Evolutionary conservation across 495 filamentous ascomycete genomes (phyloP).

Genomic region (Penicillium daleae): DNA sequence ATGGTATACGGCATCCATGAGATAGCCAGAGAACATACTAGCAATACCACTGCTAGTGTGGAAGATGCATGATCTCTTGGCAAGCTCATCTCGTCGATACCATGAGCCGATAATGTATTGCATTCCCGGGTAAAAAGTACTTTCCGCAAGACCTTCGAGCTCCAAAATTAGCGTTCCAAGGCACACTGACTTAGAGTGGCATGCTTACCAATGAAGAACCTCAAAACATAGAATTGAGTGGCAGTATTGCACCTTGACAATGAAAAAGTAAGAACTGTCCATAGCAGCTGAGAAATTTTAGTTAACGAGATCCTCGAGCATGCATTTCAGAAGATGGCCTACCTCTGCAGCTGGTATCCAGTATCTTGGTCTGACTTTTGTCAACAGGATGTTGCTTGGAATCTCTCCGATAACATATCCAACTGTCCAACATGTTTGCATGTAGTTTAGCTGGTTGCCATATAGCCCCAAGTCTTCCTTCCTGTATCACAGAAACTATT

Average conservation of each 20-base stretch:
- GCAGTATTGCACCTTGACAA: slow-evolving; percentile 50
- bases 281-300: slow-evolving; percentile 47
- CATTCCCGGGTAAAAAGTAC: slow-evolving; percentile 51
- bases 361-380: slow-evolving; percentile 56
- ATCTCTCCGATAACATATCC: slow-evolving; percentile 68
- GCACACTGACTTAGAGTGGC: background rate
- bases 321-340: background rate
- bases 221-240: slow-evolving; percentile 56
- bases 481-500: slow-evolving; percentile 38
- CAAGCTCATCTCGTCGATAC: slow-evolving; percentile 60
- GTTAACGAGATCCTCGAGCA: background rate
- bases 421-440: slow-evolving; percentile 62
- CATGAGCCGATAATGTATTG: slow-evolving; percentile 52
- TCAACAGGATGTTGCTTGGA: slow-evolving; percentile 62
- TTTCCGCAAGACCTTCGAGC: slow-evolving; percentile 45
- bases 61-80: slow-evolving; percentile 66
- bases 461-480: slow-evolving; percentile 63
- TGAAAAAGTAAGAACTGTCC: slow-evolving; percentile 57
- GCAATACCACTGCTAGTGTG: slow-evolving; percentile 58
- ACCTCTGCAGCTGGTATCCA: slow-evolving; percentile 59
- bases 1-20: slow-evolving; percentile 59
- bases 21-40: slow-evolving; percentile 60
- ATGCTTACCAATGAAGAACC: slow-evolving; percentile 59
- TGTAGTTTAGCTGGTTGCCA: slow-evolving; percentile 55
- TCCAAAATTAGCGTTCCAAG: background rate